Base-by-base conservation (phyloP, 371 early-diverging fungal genomes). In the Batkoa obscura region DNA sequence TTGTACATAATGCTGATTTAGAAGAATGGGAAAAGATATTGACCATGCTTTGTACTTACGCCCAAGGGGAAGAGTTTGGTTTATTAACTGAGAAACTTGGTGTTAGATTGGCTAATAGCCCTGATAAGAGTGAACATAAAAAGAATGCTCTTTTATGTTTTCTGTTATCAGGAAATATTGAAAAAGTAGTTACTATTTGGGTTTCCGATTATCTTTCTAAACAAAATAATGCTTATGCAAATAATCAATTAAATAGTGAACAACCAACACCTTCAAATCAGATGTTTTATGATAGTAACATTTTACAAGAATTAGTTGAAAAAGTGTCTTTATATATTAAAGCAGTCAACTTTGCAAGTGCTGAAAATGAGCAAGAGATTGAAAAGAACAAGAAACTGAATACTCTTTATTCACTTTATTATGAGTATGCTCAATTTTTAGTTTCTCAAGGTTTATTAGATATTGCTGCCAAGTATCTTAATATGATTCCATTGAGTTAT, bases 21-120 rank as follows among this genome's bases (percentile, higher is more conserved):
- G 72, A 68, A n/a, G 85, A 85, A 56, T 97, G 98, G 98, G 80
- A 86, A 58, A 88, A 93, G 49, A 73, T 88, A 31, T 66, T 94
- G 34, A 90, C 86, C 6, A 71, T 94, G 6, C 70, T 98, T 38
- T 94, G 93, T 70, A 90, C 93, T 0, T 95, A 91, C 67, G 86
- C 88, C 33, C 71, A 78, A 47, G 72, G 78, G 13, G 84, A 82
- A 43, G 82, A 85, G 41, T 83, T 88, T 64, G 73, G 74, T 45
- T 65, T 67, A 36, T 67, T 85, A 35, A 80, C 82, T 61, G 81
- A 81, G 58, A 66, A 68, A 1, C 74, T 90, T 15, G 88, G 87
- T 17, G 66, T 68, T 41, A 73, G 87, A 41, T 63, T 88, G 33
- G 57, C 63, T n/a, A 55, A 60, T 30, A 34, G 39, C 3, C 30